Base-by-base conservation (phyloP, 2,329 filamentous ascomycete genomes). In the Aspergillus vadensis region DNA sequence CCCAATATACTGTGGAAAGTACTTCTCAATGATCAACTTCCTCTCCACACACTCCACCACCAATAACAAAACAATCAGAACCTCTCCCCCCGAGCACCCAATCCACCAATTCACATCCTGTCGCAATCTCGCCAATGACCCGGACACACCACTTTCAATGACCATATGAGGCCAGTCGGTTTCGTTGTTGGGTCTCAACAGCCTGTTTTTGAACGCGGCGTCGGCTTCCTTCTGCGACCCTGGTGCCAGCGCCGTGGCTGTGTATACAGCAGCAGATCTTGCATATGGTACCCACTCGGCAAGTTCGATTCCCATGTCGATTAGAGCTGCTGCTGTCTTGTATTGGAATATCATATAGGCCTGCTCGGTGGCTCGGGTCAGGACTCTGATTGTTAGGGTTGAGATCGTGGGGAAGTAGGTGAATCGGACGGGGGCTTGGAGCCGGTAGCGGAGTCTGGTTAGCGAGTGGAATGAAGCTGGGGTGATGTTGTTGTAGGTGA, bases 381-480 rank as follows among this genome's bases (percentile, higher is more conserved):
- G 32, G 23, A 52, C 36, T 21, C 51, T 57, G 44, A 57, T 30
- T 15, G 51, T 23, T 2, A 57, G 30, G 2, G 55, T 57, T 6
- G 51, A 19, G 2, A 57, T 57, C 19, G 51, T 47, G 3, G 32
- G 21, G 10, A 57, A 54, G 52, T 57, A 64, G 38, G 49, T 54
- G 39, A 55, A 47, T 19, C 52, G 47, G 39, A 25, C 23, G 23
- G 6, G 4, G 4, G 4, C 6, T 25, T 25, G 23, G 4, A 25
- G 23, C 4, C 23, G 23, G 23, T 25, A 6, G 23, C 23, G 23
- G 23, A 25, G 23, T 25, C 23, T 25, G 3, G 6, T 4, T 25
- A 25, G 23, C 4, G 23, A 25, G 23, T 25, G 23, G 23, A 25
- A 25, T 25, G 23, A 25, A 6, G 3, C 23, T 6, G 23, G 23